phyloP scores from a whole-genome alignment of 2,329 filamentous ascomycete species.

The Neonectria neomacrospora region DNA sequence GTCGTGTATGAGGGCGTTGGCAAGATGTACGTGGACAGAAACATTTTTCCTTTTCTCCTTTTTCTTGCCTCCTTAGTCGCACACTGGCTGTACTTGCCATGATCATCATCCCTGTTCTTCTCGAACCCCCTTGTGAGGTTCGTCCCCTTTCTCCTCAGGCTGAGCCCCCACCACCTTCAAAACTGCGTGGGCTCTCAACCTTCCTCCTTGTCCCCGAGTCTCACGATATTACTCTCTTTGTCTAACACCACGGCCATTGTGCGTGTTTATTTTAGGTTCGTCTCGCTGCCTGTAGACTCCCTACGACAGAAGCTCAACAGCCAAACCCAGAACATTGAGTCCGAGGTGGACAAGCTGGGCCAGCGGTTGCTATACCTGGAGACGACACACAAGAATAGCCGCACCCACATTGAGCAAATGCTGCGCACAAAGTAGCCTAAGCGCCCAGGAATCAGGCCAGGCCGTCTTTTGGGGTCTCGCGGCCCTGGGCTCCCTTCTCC shows the following conservation, averaged over 20 bases:
- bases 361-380: slow-evolving; percentile 95
- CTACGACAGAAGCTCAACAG: slow-evolving; percentile 80
- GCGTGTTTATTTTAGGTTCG: slow-evolving; percentile 73
- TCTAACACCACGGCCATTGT: slow-evolving; percentile 20
- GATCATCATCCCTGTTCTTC: background rate
- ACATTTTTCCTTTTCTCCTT: background rate
- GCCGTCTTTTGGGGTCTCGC: background rate
- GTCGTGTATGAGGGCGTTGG: slow-evolving; percentile 94
- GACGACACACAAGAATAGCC: slow-evolving; percentile 94
- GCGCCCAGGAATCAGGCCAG: background rate
- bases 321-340: slow-evolving; percentile 79
- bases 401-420: slow-evolving; percentile 90
- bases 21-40: slow-evolving; percentile 79
- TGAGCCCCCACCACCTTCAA: background rate
- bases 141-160: background rate
- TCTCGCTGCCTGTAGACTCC: slow-evolving; percentile 76
- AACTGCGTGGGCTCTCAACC: background rate
- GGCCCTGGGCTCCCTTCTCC: background rate
- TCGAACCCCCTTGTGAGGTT: background rate
- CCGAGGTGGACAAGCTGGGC: slow-evolving; percentile 81
- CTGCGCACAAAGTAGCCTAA: slow-evolving; percentile 63
- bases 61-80: background rate
- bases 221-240: background rate
- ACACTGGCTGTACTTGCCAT: background rate
- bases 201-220: background rate